A percentile compares a stretch with the other conserved stretches of the same genome.
These are phyloP conservation scores for Fusarium falciforme DNA, from an alignment of 2,329 filamentous ascomycete species.

Conservation along the genomic window DNA sequence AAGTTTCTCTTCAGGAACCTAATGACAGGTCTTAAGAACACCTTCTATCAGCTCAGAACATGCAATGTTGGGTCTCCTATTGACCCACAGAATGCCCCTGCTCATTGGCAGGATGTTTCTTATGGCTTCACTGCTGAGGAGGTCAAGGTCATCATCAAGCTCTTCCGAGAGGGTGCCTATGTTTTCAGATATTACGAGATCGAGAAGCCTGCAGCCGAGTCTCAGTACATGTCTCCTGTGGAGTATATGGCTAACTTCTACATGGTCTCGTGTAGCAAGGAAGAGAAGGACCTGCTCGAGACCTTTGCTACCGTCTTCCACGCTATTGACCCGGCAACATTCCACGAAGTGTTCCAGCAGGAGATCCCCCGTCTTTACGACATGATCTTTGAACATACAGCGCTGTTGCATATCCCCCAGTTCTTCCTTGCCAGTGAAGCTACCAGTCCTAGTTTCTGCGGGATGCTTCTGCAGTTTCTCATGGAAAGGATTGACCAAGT, in stretches of 20 bases:
- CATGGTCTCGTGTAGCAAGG: constrained; percentile 92
- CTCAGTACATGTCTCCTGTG: constrained; percentile 81
- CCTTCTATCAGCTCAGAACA: constrained; percentile 92
- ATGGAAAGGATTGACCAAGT: constrained; percentile 98
- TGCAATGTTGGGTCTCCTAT: constrained; percentile 83
- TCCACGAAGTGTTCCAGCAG: constrained; percentile 97
- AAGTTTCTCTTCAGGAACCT: constrained; percentile 98
- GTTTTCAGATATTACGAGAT: constrained; percentile 98
- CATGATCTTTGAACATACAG: constrained; percentile 97
- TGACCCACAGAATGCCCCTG: constrained; percentile 81
- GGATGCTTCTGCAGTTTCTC: constrained; percentile 96
- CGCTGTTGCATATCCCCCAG: constrained; percentile 93
- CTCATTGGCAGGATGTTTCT: constrained; percentile 95
- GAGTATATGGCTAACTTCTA: constrained; percentile 96
- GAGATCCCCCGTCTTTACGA: constrained; percentile 97
- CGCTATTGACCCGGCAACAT: constrained; percentile 96
- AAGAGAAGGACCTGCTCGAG: constrained; percentile 97
- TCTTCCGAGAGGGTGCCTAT: constrained; percentile 95
- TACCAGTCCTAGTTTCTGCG: constrained; percentile 96
- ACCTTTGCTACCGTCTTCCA: constrained; percentile 99
- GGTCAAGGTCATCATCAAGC: constrained; percentile 93
- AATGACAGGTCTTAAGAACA: constrained; percentile 94
- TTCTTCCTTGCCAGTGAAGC: constrained; percentile 99
- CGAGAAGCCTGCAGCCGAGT: constrained; percentile 79
- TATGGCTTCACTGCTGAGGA: constrained; percentile 98